phyloP scores from a whole-genome alignment of 768 basidiomycete species.

The Mycena pura region DNA sequence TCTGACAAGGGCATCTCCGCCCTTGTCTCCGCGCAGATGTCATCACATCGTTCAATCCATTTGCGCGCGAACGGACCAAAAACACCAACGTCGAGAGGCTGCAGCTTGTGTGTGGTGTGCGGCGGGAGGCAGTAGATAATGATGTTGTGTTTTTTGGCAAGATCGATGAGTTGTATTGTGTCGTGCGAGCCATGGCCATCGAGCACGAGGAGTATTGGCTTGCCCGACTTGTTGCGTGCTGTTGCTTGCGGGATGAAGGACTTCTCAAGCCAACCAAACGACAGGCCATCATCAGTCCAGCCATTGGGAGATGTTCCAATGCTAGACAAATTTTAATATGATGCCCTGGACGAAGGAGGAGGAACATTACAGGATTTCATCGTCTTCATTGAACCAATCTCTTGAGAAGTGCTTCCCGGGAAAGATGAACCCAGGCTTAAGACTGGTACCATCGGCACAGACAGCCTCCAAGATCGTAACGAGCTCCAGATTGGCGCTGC shows the following conservation, averaged over 20 bases:
- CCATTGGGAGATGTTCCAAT: constrained; percentile 44
- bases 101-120: no score
- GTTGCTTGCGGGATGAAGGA: constrained; percentile 44
- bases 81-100: no score
- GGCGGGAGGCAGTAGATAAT: constrained; percentile 44
- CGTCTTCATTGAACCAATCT: no score
- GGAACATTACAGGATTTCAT: no score
- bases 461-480: no score
- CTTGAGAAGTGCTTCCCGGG: no score
- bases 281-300: constrained; percentile 47
- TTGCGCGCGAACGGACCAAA: constrained; percentile 38
- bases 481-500: no score
- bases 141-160: constrained; percentile 38
- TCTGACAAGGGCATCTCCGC: constrained; percentile 30
- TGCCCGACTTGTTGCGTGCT: constrained; percentile 29
- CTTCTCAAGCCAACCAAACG: constrained; percentile 44
- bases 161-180: constrained; percentile 29
- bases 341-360: no score
- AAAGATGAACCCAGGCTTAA: no score
- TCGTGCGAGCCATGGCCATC: constrained; percentile 54
- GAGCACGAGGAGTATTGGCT: constrained; percentile 45
- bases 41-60: constrained; percentile 38
- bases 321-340: constrained; percentile 35
- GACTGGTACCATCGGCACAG: no score
- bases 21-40: constrained; percentile 25